phyloP scores from a whole-genome alignment of 331 rosid species.

The Erythrophleum ivorense region DNA sequence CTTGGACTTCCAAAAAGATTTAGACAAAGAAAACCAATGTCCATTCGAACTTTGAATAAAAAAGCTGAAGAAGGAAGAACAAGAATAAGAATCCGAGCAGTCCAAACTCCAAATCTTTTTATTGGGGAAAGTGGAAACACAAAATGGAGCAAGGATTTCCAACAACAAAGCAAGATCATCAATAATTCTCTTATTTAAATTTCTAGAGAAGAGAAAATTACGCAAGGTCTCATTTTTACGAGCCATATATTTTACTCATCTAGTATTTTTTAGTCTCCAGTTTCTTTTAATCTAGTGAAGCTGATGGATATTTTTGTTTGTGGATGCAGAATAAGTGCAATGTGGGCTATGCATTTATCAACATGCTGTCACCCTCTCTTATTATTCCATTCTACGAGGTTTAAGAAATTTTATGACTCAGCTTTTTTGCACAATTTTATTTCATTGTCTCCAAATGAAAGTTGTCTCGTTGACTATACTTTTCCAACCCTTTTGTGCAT shows the following conservation, averaged over 20 bases:
- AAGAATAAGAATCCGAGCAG: background rate
- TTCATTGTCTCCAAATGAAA: conserved; percentile 32
- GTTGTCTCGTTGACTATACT: conserved; percentile 6
- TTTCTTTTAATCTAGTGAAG: conserved; percentile 14
- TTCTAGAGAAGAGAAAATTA: background rate
- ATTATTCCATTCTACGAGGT: conserved; percentile 86
- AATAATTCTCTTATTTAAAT: background rate
- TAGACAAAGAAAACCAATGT: background rate
- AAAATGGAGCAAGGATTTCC: background rate
- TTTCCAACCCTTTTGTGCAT: conserved; percentile 9
- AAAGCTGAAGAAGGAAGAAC: background rate
- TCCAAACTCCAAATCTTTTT: background rate
- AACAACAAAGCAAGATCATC: background rate
- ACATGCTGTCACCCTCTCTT: conserved; percentile 83
- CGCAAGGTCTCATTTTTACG: background rate
- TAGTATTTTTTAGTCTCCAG: background rate
- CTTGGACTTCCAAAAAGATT: background rate
- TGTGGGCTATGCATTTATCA: conserved; percentile 92
- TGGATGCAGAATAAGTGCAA: conserved; percentile 85
- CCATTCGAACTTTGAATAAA: background rate
- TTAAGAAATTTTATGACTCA: conserved; percentile 5
- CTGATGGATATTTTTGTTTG: conserved; percentile 36
- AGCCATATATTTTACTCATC: background rate
- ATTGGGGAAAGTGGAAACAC: background rate
- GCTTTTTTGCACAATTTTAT: conserved; percentile 15